Conservation (phyloP, 2,329 filamentous ascomycete genomes). For the Tolypocladium amazonense region DNA sequence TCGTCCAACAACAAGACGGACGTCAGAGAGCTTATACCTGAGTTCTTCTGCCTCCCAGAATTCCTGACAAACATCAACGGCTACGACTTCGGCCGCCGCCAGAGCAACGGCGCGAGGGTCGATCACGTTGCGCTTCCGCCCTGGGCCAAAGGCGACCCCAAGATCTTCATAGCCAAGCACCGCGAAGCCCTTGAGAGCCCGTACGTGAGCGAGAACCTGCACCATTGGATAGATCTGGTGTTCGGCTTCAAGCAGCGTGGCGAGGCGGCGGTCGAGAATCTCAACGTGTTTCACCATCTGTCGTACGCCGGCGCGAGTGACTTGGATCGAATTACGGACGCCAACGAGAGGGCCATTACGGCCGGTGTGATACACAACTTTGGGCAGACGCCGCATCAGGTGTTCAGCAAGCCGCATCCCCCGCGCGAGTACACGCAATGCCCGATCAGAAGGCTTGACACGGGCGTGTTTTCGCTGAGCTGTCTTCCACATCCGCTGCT, state of each 20-base stretch:
- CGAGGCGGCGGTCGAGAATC: constrained; percentile 79
- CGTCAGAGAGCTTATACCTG: constrained; percentile 86
- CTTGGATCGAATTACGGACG: constrained; percentile 81
- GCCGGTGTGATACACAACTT: constrained; percentile 98
- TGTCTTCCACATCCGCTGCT: constrained; percentile 71
- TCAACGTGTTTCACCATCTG: constrained; percentile 93
- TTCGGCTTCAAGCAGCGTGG: constrained; percentile 93
- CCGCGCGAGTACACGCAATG: constrained; percentile 58
- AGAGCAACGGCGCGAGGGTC: constrained; percentile 69
- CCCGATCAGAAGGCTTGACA: constrained; percentile 63
- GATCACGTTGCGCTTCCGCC: constrained; percentile 83
- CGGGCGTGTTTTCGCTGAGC: constrained; percentile 62
- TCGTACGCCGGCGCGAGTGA: constrained; percentile 93
- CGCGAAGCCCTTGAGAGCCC: constrained; percentile 92
- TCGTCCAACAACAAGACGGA: constrained; percentile 87
- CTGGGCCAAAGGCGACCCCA: constrained; percentile 93
- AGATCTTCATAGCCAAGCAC: constrained; percentile 91
- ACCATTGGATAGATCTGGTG: constrained; percentile 91
- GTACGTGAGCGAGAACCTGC: constrained; percentile 79
- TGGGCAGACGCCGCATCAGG: constrained; percentile 91
- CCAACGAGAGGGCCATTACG: constrained; percentile 74
- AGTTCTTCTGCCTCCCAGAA: constrained; percentile 95
- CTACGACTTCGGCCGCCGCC: constrained; percentile 84
- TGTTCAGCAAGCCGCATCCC: constrained; percentile 75
- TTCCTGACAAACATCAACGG: constrained; percentile 90